phyloP scores from a whole-genome alignment of 805 yeast species.

The Starmerella sp. region DNA sequence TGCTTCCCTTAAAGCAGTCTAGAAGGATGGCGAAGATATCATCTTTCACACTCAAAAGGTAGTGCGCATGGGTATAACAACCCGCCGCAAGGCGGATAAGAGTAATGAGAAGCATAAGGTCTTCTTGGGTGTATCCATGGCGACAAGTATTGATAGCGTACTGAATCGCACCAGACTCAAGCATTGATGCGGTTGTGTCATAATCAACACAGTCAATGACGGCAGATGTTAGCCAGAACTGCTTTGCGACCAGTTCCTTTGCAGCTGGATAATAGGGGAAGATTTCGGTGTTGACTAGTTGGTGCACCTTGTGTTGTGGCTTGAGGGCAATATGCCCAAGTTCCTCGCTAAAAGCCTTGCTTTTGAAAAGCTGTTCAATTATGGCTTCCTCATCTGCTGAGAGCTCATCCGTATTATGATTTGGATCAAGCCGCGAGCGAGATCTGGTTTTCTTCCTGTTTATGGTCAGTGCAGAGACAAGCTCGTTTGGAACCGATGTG shows the following conservation, averaged over 20 bases:
- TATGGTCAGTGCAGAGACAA: too few relatives aligned
- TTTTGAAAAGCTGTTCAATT: background rate
- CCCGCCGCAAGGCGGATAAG: constrained; percentile 16
- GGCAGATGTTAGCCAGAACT: background rate
- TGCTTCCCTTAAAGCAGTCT: background rate
- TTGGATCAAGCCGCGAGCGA: too few relatives aligned
- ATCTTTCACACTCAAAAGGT: background rate
- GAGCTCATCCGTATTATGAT: too few relatives aligned
- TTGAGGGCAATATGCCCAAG: background rate
- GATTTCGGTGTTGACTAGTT: background rate
- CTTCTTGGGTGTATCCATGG: constrained; percentile 3
- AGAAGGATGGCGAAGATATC: background rate
- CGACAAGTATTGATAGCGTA: background rate
- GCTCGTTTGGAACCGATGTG: too few relatives aligned
- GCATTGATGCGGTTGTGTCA: background rate
- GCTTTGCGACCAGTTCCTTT: too few relatives aligned
- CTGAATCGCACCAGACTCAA: constrained; percentile 6
- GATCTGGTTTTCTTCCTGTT: too few relatives aligned
- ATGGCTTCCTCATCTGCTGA: background rate
- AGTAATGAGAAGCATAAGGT: constrained; percentile 26
- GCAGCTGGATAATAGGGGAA: background rate
- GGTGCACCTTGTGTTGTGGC: background rate
- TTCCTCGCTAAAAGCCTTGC: background rate
- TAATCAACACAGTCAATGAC: constrained; percentile 7
- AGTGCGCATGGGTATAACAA: background rate